Conservation (phyloP, 768 basidiomycete genomes). For the Lentinula boryana region DNA sequence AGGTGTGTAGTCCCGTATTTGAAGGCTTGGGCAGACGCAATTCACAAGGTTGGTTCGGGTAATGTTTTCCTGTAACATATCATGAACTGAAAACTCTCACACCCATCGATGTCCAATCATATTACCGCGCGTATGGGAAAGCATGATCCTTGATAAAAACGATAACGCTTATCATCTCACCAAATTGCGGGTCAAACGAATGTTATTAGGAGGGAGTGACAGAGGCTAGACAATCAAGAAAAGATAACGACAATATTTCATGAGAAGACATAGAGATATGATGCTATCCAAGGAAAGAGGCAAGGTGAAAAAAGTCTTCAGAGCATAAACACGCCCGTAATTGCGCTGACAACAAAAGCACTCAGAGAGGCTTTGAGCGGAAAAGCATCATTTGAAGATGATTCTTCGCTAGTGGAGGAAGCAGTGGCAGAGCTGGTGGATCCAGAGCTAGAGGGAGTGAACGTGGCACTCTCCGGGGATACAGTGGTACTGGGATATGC, state of each 20-base stretch:
- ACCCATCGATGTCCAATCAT: not conserved
- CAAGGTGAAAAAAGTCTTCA: not conserved
- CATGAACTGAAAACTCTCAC: not conserved
- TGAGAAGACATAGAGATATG: not conserved
- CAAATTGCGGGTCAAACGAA: not conserved
- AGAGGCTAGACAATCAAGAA: not conserved
- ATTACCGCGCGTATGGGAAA: not conserved
- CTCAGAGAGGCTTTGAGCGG: not conserved
- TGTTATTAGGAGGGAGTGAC: slow-evolving; percentile 4
- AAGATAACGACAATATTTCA: not conserved
- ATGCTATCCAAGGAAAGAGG: not conserved
- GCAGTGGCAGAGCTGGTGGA: not conserved
- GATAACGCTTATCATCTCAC: not conserved
- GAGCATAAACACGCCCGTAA: not conserved
- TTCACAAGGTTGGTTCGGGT: not conserved
- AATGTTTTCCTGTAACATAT: not conserved
- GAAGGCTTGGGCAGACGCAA: not conserved
- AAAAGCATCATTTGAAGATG: not conserved
- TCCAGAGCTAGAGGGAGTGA: not conserved
- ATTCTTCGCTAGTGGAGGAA: not conserved
- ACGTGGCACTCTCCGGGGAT: slow-evolving; percentile 1
- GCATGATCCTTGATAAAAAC: not conserved
- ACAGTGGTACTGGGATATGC: slow-evolving; percentile 4
- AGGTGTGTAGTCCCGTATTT: not conserved
- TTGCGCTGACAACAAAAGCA: not conserved